Base-by-base conservation (phyloP, 2,329 filamentous ascomycete genomes). In the Basipetospora chlamydospora region DNA sequence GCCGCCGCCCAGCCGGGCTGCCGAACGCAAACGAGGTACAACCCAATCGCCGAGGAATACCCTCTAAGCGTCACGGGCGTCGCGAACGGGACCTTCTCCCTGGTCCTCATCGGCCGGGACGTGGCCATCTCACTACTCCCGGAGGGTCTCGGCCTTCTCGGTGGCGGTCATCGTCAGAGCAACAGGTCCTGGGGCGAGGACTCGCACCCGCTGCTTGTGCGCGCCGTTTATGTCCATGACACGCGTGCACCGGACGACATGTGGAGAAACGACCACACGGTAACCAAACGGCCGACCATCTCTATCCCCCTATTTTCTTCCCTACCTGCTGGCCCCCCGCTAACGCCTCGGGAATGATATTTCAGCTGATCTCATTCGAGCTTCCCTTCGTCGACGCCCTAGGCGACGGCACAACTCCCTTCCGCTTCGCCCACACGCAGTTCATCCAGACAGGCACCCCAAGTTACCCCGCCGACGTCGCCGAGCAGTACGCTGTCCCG, bases 311-410 rank as follows among this genome's bases (percentile, higher is more conserved):
- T 12, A 5, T 23, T 6, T 23, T 6, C 11, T 23, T 23, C 6
- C 22, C 22, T 23, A 6, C 11, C 11, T 23, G 22, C 22, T 11
- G 22, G 22, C 11, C 22, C 22, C 22, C 6, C 11, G 22, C n/a
- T 29, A 16, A 29, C 26, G 12, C n/a, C 6, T 29, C 12, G 26
- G 16, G 8, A 12, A 6, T 12, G 16, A 16, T 12, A 6, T 7
- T 26, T 4, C 16, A 34, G 32, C 10, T 26, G 21, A 34, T 34
- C 22, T 34, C 32, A 4, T 34, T 34, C 22, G 32, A 34, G 22
- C 32, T 34, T 5, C 32, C 32, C 4, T 34, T 34, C 22, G 32
- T 34, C 21, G 21, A 34, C 12, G 32, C 20, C 4, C 21, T 34
- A 9, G 11, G 16, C 5, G 32, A 34, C 12, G 32, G 32, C 7